phyloP scores from a whole-genome alignment of 306 rosid species.

The Cicer pinnatifidum region DNA sequence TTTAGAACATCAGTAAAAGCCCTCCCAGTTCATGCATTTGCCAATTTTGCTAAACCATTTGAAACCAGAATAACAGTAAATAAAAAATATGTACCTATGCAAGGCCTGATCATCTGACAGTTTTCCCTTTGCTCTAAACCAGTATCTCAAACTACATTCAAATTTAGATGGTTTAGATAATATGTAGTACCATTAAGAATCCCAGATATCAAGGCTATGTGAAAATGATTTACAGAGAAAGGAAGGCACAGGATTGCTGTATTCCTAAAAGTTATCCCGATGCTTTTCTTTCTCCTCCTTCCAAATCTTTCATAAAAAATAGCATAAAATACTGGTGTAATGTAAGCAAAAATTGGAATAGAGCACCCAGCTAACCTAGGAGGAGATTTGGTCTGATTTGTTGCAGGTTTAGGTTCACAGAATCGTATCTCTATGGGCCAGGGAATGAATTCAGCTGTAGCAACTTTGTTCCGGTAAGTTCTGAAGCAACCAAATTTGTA shows the following conservation, averaged over 20 bases:
- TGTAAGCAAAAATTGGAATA: conserved; percentile 39
- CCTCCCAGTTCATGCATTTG: conserved; percentile 31
- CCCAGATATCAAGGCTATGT: background rate
- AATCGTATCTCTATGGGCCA: conserved; percentile 98
- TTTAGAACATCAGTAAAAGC: conserved; percentile 23
- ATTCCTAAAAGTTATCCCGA: conserved; percentile 26
- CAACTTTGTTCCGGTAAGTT: conserved; percentile 90
- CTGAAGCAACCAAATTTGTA: conserved; percentile 54
- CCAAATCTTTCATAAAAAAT: conserved; percentile 29
- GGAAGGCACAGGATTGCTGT: conserved; percentile 24
- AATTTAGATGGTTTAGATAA: conserved; percentile 36
- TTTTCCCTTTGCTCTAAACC: conserved; percentile 91
- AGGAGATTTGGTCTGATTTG: conserved; percentile 85
- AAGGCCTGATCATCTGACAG: conserved; percentile 95
- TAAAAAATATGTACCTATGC: conserved; percentile 69
- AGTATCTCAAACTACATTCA: conserved; percentile 76
- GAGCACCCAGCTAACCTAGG: conserved; percentile 67
- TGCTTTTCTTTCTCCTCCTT: conserved; percentile 31
- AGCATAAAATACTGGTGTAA: conserved; percentile 30
- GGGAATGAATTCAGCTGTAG: conserved; percentile 64
- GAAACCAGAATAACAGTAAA: conserved; percentile 25
- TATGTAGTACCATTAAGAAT: conserved; percentile 18
- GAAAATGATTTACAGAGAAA: conserved; percentile 19
- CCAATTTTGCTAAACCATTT: conserved; percentile 28
- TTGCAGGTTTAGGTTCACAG: conserved; percentile 76